Conservation (phyloP, 2,329 filamentous ascomycete species). For the Stachybotrys echinatus region DNA sequence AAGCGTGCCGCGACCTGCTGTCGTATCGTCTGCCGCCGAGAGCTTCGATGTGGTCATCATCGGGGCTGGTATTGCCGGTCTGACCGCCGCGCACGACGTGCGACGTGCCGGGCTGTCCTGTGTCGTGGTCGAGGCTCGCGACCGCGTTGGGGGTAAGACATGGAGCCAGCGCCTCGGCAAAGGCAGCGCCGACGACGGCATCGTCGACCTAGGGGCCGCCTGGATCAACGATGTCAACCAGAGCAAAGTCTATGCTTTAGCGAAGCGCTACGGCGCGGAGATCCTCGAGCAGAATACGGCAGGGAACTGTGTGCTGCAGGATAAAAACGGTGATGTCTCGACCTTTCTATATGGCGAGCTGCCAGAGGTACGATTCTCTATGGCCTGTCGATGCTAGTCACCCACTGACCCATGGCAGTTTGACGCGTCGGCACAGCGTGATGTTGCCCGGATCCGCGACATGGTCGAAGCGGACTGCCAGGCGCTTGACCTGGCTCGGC, state of each 20-base stretch:
- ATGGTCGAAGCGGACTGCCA: slow-evolving; percentile 21
- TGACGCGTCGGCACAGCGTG: not conserved
- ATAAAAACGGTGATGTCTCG: slow-evolving; percentile 22
- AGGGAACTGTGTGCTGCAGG: slow-evolving; percentile 37
- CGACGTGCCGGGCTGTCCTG: slow-evolving; percentile 28
- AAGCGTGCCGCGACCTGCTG: not conserved
- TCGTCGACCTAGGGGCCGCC: slow-evolving; percentile 48
- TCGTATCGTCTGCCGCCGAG: not conserved
- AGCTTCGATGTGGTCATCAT: slow-evolving; percentile 29
- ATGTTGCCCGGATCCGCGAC: slow-evolving; percentile 14
- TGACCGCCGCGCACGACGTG: slow-evolving; percentile 28
- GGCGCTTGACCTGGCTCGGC: slow-evolving; percentile 14
- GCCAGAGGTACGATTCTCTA: slow-evolving; percentile 11
- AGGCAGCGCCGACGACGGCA: slow-evolving; percentile 18
- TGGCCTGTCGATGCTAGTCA: not conserved
- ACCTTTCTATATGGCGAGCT: slow-evolving; percentile 15
- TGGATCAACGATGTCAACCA: slow-evolving; percentile 57
- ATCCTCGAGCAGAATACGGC: slow-evolving; percentile 39
- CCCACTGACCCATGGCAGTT: not conserved
- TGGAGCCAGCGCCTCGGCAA: slow-evolving; percentile 28
- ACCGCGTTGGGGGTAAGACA: slow-evolving; percentile 48
- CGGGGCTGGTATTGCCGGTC: slow-evolving; percentile 38
- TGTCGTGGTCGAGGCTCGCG: slow-evolving; percentile 42
- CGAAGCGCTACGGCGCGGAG: slow-evolving; percentile 33
- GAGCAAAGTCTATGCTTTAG: slow-evolving; percentile 34